Base-by-base conservation (phyloP, 2,329 filamentous ascomycete genomes). In the Ceratocystis destructans region DNA sequence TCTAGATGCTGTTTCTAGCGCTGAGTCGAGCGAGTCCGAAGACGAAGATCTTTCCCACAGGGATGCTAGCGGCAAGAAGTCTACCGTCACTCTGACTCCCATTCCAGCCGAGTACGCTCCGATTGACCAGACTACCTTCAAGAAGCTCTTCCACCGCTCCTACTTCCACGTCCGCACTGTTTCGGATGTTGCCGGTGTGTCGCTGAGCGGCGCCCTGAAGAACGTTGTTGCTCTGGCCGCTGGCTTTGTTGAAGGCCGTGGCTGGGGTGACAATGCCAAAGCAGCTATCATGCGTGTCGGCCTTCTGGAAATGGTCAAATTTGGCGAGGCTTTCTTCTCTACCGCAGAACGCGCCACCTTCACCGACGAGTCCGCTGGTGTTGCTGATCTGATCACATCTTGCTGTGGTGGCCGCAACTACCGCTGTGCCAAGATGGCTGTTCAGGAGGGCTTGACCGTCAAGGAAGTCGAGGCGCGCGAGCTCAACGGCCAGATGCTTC, bases 241-340 rank as follows among this genome's bases (percentile, higher is more conserved):
- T 41, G 94, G 94, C 67, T 99, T 96, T 76, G 91, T 97, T 57
- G 90, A 96, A 70, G 94, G 94, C 45, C 84, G 93, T 69, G 93
- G 93, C 70, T 99, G 94, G 93, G 94, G 94, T 73, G 92, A 97
- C 79, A 99, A 97, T 71, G 93, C 93, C 70, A 97, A 99, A 79
- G 91, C 94, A n/a, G 94, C 94, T 59, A 87, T 99, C 68, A 97
- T 99, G 90, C 89, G 94, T 53, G 88, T 97, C 22, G 94, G 94
- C 6, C 84, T 99, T 59, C 82, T 96, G 71, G 94, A 99, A 78
- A 96, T 96, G 87, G 90, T 97, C 72, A 88, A 89, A 74, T 99
- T 99, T 71, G 93, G 93, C 70, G 90, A 92, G 75, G 85, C 88
- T 71, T 99, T 97, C 80, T 99, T 97, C 74, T 83, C 92, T 72